A percentile compares a stretch with the other conserved stretches of the same genome.
These are phyloP conservation scores for Vaccinium myrtillus DNA, from an alignment of 148 eudicot species.

Conservation along the genomic window DNA sequence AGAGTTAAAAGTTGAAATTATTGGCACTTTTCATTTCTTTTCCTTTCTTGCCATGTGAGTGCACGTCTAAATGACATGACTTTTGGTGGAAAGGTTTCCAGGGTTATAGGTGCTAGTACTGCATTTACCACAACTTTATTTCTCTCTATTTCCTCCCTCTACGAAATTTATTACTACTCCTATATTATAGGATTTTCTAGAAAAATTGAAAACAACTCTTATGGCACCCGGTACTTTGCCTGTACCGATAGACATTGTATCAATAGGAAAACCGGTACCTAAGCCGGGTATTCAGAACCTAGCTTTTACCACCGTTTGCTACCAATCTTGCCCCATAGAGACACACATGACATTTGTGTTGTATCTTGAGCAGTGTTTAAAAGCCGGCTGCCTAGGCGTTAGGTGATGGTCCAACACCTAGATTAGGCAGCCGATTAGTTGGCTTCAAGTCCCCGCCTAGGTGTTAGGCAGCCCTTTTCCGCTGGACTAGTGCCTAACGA, in stretches of 20 bases:
- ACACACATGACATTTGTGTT: neutral
- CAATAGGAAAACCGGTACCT: no score
- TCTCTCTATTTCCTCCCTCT: neutral
- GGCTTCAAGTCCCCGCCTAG: no score
- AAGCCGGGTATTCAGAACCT: no score
- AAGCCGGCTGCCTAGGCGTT: no score
- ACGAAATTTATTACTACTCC: neutral
- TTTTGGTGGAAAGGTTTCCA: neutral
- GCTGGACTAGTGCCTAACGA: no score
- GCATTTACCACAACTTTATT: neutral
- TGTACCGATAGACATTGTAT: no score
- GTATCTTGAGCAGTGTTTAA: neutral
- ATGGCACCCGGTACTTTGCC: no score
- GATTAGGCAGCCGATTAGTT: no score
- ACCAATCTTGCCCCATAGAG: neutral
- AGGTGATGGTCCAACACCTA: no score
- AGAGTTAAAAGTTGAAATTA: neutral
- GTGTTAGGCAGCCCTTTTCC: no score
- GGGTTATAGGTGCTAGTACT: neutral
- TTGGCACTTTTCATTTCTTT: neutral
- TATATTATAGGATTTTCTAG: neutral
- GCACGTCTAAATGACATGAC: neutral
- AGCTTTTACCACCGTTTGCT: neutral
- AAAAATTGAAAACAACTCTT: neutral
- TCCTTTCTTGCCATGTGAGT: neutral